Percentiles rank a stretch among this genome's conserved stretches.
phyloP scores from a whole-genome alignment of 768 basidiomycete species.

The Leucocoprinus birnbaumii region DNA sequence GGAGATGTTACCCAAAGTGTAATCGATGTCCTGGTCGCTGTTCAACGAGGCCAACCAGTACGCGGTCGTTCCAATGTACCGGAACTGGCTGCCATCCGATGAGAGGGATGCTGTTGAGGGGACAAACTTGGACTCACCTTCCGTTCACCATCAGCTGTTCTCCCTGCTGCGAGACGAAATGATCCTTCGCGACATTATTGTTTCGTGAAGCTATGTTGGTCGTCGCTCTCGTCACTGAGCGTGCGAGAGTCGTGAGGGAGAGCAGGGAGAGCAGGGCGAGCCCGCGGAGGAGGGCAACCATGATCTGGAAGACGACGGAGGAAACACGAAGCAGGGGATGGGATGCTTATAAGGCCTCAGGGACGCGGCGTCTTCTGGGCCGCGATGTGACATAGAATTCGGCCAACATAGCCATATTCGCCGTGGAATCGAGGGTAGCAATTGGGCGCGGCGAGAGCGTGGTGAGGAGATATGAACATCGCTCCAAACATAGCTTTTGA shows the following conservation, averaged over 20 bases:
- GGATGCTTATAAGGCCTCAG: background rate
- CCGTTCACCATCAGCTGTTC: slow-evolving; percentile 54
- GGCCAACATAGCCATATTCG: too few relatives aligned
- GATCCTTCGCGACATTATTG: slow-evolving; percentile 14
- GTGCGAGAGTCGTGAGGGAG: slow-evolving; percentile 18
- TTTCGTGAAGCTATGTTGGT: slow-evolving; percentile 25
- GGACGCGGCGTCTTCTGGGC: background rate
- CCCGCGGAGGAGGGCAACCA: slow-evolving; percentile 16
- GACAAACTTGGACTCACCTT: slow-evolving; percentile 30
- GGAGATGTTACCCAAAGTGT: slow-evolving; percentile 56
- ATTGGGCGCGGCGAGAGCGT: background rate
- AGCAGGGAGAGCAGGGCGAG: slow-evolving; percentile 21
- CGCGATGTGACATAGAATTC: too few relatives aligned
- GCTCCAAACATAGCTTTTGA: too few relatives aligned
- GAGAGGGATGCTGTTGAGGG: background rate
- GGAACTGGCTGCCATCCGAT: slow-evolving; percentile 20
- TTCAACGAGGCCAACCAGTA: slow-evolving; percentile 66
- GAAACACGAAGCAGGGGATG: background rate
- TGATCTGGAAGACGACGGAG: slow-evolving; percentile 9
- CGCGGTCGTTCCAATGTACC: slow-evolving; percentile 50
- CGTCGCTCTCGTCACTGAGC: slow-evolving; percentile 23
- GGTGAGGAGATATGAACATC: background rate
- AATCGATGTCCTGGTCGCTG: slow-evolving; percentile 49
- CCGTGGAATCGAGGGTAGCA: background rate
- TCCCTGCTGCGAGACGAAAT: slow-evolving; percentile 43